These are phyloP conservation scores for Allantophomopsis cytisporea DNA, from an alignment of 2,329 filamentous ascomycete species.

Conservation along the genomic window DNA sequence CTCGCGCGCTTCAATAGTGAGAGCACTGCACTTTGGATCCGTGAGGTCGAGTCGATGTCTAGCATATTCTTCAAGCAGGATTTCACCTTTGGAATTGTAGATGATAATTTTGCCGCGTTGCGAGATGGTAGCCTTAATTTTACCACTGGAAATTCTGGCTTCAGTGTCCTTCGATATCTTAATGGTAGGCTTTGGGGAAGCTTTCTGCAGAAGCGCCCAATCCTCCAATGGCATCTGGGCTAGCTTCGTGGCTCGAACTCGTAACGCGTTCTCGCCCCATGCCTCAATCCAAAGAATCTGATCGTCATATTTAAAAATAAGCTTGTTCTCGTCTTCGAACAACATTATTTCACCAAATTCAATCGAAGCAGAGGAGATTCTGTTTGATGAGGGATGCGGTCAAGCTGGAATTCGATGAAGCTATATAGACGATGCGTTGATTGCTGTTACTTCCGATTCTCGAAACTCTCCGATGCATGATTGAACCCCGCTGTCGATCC, in stretches of 20 bases:
- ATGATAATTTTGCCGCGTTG: slow-evolving; percentile 34
- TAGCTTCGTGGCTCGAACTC: slow-evolving; percentile 28
- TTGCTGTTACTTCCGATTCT: no score
- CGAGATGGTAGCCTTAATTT: slow-evolving; percentile 30
- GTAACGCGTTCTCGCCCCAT: slow-evolving; percentile 32
- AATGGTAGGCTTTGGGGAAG: slow-evolving; percentile 7
- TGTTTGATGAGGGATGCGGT: no score
- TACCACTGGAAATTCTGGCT: slow-evolving; percentile 31
- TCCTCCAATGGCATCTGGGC: slow-evolving; percentile 22
- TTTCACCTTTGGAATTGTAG: slow-evolving; percentile 23
- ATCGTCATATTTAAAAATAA: slow-evolving; percentile 23
- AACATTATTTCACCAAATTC: slow-evolving; percentile 8
- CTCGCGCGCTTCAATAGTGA: slow-evolving; percentile 42
- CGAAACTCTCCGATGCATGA: no score
- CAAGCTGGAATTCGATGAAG: no score
- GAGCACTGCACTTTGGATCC: slow-evolving; percentile 44
- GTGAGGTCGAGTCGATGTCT: slow-evolving; percentile 32
- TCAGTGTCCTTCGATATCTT: slow-evolving; percentile 8
- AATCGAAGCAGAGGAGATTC: no score
- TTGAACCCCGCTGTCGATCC: no score
- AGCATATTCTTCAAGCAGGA: slow-evolving; percentile 37
- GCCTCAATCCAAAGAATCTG: slow-evolving; percentile 32
- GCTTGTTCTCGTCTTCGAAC: slow-evolving; percentile 9
- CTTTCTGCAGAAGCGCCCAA: slow-evolving; percentile 23
- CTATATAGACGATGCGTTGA: no score